Base-by-base conservation (phyloP, 2,329 filamentous ascomycete species). In the Dryadomyces sulphureus region DNA sequence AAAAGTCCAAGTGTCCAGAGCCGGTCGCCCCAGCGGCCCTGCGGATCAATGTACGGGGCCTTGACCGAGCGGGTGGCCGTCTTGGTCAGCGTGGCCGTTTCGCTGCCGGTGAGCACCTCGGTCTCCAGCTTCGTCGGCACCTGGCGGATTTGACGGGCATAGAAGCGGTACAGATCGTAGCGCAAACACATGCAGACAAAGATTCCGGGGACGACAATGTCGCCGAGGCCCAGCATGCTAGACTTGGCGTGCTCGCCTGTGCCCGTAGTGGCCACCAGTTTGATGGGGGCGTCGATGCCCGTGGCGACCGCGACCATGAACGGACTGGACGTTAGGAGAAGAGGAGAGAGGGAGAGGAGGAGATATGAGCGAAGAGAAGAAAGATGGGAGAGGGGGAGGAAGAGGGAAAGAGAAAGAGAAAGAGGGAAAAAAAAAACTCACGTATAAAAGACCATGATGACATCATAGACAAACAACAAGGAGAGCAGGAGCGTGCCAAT, bases 401-500 rank as follows among this genome's bases (percentile, higher is more conserved):
- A n/a, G n/a, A n/a, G n/a, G n/a, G n/a, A 11, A 40, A 2, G n/a
- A n/a, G 8, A 6, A n/a, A 7, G 5, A 2, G 5, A n/a, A 11
- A 34, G 40, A n/a, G 17, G 5, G 21, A n/a, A 14, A 35, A 22
- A 41, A 17, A 8, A 14, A 20, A 69, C 75, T 63, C 59, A 79
- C 66, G 84, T 89, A 59, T 83, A 92, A 59, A 92, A 92, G 6
- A 92, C 85, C 70, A 90, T 88, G 61, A 92, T 79, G 42, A 98
- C 90, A 59, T 98, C 90, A 58, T 98, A 98, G 57, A 94, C 77
- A 66, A 96, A 96, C 1, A 96, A 69, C 0, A 82, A 85, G 9
- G 70, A 66, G 1, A 96, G 69, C 9, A 96, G 79, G 38, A 89
- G 62, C 7, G 81, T 83, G 0, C 87, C 87, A 0, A 85, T 94